A percentile compares a stretch with the other conserved stretches of the same genome.
phyloP scores from a whole-genome alignment of 768 basidiomycete species.

The Russula griseocarnosa region DNA sequence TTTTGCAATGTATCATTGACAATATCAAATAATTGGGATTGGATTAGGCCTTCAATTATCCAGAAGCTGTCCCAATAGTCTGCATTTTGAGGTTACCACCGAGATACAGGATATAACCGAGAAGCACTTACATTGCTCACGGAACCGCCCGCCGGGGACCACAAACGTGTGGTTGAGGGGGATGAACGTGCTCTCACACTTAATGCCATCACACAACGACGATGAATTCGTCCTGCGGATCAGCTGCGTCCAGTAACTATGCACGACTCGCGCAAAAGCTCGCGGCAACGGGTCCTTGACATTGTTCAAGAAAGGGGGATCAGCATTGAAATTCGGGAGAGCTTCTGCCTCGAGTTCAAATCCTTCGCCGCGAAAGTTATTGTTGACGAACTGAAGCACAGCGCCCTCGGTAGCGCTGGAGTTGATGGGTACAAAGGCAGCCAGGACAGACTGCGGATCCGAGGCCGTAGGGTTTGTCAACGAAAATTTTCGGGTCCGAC shows the following conservation, averaged over 20 bases:
- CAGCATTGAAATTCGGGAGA: constrained; percentile 57
- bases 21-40: constrained; percentile 68
- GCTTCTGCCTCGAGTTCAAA: constrained; percentile 65
- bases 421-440: constrained; percentile 54
- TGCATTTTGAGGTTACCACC: constrained; percentile 21
- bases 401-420: constrained; percentile 54
- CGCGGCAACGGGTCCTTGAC: constrained; percentile 65
- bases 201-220: constrained; percentile 52
- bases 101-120: not conserved
- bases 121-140: constrained; percentile 68
- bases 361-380: constrained; percentile 80
- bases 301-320: constrained; percentile 65
- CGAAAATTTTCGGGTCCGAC: constrained; percentile 82
- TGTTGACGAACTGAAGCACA: constrained; percentile 65
- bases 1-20: constrained; percentile 80
- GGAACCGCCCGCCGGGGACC: constrained; percentile 81
- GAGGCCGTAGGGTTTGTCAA: constrained; percentile 84
- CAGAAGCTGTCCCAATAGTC: constrained; percentile 74
- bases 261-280: constrained; percentile 74
- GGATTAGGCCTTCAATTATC: constrained; percentile 83
- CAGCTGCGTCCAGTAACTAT: constrained; percentile 80
- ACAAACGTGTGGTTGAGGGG: constrained; percentile 91
- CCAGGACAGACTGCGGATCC: constrained; percentile 57
- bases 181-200: constrained; percentile 81
- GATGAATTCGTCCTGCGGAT: constrained; percentile 71